Percentiles rank a stretch among this genome's conserved stretches.
phyloP scores from a whole-genome alignment of 495 filamentous ascomycete genomes.

The Oidiodendron maius region DNA sequence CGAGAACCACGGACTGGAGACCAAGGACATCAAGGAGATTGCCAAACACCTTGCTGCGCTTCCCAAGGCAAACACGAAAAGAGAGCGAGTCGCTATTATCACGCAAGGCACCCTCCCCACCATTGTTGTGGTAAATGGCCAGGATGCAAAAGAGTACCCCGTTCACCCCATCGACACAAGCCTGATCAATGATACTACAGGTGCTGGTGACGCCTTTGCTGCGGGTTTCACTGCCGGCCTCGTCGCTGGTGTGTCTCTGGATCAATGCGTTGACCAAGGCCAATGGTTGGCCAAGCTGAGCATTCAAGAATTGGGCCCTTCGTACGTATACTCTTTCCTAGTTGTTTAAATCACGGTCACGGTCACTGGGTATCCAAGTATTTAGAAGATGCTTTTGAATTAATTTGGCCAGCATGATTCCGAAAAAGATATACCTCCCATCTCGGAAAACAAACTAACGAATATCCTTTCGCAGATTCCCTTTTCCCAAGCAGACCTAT shows the following conservation, averaged over 20 bases:
- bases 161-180: constrained; percentile 69
- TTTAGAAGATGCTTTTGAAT: constrained; percentile 7
- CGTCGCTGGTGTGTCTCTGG: constrained; percentile 73
- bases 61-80: constrained; percentile 81
- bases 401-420: constrained; percentile 1
- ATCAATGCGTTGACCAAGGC: constrained; percentile 75
- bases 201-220: constrained; percentile 94
- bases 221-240: constrained; percentile 89
- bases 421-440: constrained; percentile 2
- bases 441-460: constrained; percentile 5
- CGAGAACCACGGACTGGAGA: constrained; percentile 64
- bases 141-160: constrained; percentile 66
- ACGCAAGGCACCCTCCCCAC: constrained; percentile 93
- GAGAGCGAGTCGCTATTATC: constrained; percentile 77
- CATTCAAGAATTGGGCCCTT: constrained; percentile 91
- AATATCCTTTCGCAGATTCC: constrained; percentile 49
- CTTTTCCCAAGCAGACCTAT: constrained; percentile 80
- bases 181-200: constrained; percentile 90
- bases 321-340: constrained; percentile 54
- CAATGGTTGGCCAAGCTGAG: constrained; percentile 91
- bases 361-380: constrained; percentile 4
- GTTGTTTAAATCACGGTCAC: constrained; percentile 3
- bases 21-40: constrained; percentile 79
- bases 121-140: constrained; percentile 66
- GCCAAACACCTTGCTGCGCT: constrained; percentile 78